phyloP scores from a whole-genome alignment of 2,329 filamentous ascomycete genomes.

The Rachicladosporium sp. region DNA sequence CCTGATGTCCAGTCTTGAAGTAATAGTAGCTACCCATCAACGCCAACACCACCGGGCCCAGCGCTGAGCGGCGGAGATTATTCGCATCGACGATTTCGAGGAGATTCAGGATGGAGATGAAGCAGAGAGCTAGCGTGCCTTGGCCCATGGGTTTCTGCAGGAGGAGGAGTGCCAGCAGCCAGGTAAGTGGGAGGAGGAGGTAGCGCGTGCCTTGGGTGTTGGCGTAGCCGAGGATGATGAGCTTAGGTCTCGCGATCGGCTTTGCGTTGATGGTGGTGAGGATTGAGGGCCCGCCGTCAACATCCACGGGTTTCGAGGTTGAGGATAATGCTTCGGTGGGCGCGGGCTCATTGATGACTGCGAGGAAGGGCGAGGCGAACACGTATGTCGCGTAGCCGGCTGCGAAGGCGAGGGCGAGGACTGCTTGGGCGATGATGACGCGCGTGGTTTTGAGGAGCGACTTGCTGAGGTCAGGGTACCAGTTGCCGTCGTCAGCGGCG shows the following conservation, averaged over 20 bases:
- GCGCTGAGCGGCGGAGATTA: slow-evolving; percentile 50
- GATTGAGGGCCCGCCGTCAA: slow-evolving; percentile 17
- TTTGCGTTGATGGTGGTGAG: slow-evolving; percentile 25
- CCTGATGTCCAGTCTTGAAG: slow-evolving; percentile 97
- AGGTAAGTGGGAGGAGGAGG: slow-evolving; percentile 68
- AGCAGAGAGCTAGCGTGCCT: slow-evolving; percentile 66
- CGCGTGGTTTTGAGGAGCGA: slow-evolving; percentile 59
- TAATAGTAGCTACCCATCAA: slow-evolving; percentile 88
- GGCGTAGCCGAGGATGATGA: slow-evolving; percentile 72
- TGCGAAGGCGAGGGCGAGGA: slow-evolving; percentile 67
- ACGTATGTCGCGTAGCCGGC: slow-evolving; percentile 76
- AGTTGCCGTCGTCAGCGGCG: slow-evolving; percentile 73
- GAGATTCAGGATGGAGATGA: slow-evolving; percentile 78
- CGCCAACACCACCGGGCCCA: slow-evolving; percentile 74
- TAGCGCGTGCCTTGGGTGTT: slow-evolving; percentile 90
- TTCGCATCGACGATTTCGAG: slow-evolving; percentile 53
- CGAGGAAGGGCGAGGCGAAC: slow-evolving; percentile 75
- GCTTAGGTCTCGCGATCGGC: slow-evolving; percentile 20
- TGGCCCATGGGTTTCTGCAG: slow-evolving; percentile 92
- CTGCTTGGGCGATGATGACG: slow-evolving; percentile 65
- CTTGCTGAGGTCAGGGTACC: slow-evolving; percentile 52
- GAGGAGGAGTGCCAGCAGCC: slow-evolving; percentile 63
- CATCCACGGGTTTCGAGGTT: slow-evolving; percentile 12
- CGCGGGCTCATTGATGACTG: slow-evolving; percentile 39
- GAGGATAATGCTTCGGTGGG: slow-evolving; percentile 5